Conservation (phyloP, 2,329 filamentous ascomycete genomes). For the Aspergillus fischeri region DNA sequence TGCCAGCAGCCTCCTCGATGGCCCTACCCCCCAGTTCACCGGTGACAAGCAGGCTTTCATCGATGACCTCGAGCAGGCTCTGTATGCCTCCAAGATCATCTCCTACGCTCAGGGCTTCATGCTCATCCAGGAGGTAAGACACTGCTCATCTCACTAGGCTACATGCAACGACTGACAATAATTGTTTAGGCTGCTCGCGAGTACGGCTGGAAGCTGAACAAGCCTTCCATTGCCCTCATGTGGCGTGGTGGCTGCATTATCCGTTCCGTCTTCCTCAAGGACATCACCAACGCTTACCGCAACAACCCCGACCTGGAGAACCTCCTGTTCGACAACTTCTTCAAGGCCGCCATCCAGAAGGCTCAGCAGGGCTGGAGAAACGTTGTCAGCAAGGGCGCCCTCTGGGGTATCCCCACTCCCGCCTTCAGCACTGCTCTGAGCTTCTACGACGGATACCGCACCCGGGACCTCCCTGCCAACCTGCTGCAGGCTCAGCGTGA, state of each 20-base stretch:
- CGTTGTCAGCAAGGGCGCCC: conserved; percentile 83
- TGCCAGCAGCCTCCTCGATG: conserved; percentile 73
- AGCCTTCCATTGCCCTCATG: conserved; percentile 99
- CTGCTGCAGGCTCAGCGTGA: conserved; percentile 98
- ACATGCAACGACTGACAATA: conserved; percentile 4
- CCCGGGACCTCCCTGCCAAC: conserved; percentile 96
- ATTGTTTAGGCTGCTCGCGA: conserved; percentile 76
- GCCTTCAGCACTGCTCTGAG: conserved; percentile 95
- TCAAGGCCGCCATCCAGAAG: conserved; percentile 98
- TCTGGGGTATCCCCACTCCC: conserved; percentile 92
- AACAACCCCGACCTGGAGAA: conserved; percentile 93
- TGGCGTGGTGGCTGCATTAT: conserved; percentile 99
- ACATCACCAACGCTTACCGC: conserved; percentile 97
- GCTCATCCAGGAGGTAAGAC: conserved; percentile 91
- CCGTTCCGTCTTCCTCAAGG: conserved; percentile 99
- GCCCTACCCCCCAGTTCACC: conserved; percentile 74
- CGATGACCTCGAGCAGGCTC: conserved; percentile 94
- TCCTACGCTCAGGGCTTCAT: conserved; percentile 99
- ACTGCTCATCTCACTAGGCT: background rate
- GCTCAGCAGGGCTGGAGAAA: conserved; percentile 91
- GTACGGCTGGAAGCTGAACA: conserved; percentile 98
- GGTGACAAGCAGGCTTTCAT: conserved; percentile 93
- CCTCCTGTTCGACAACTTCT: conserved; percentile 97
- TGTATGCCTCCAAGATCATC: conserved; percentile 99
- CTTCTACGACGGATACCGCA: conserved; percentile 99